Conservation (phyloP, 2,329 filamentous ascomycete genomes). For the Cladosporium sp. region DNA sequence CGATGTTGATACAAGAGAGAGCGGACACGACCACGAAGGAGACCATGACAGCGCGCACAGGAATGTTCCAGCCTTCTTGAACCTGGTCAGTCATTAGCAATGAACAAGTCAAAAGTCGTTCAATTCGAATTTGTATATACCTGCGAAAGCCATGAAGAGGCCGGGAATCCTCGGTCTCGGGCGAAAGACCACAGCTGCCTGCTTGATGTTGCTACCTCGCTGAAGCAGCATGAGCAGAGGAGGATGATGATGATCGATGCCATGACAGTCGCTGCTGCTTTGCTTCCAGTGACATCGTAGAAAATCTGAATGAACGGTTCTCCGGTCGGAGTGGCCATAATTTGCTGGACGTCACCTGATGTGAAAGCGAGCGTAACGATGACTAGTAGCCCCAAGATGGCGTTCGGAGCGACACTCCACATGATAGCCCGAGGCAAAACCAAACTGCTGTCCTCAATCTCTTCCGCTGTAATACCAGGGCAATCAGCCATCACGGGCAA, state of each 20-base stretch:
- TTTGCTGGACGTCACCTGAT: constrained; percentile 29
- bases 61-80: constrained; percentile 21
- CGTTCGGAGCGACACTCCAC: constrained; percentile 19
- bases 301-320: constrained; percentile 36
- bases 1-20: constrained; percentile 35
- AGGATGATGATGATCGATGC: constrained; percentile 32
- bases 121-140: not conserved
- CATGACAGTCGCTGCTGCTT: constrained; percentile 31
- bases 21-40: constrained; percentile 23
- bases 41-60: constrained; percentile 23
- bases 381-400: constrained; percentile 21
- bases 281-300: constrained; percentile 31
- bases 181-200: constrained; percentile 39
- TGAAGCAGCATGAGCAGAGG: constrained; percentile 30
- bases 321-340: constrained; percentile 20
- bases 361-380: constrained; percentile 32
- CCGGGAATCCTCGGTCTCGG: constrained; percentile 34
- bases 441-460: constrained; percentile 19
- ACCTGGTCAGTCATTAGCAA: not conserved
- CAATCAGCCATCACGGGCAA: not conserved
- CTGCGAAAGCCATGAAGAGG: constrained; percentile 8
- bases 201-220: constrained; percentile 35
- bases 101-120: not conserved
- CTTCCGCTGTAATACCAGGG: constrained; percentile 17
- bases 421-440: constrained; percentile 21